Percentiles rank a stretch among this genome's conserved stretches.
These are phyloP conservation scores for Phialocephala subalpina DNA, from an alignment of 2,329 filamentous ascomycete genomes.

Conservation along the genomic window DNA sequence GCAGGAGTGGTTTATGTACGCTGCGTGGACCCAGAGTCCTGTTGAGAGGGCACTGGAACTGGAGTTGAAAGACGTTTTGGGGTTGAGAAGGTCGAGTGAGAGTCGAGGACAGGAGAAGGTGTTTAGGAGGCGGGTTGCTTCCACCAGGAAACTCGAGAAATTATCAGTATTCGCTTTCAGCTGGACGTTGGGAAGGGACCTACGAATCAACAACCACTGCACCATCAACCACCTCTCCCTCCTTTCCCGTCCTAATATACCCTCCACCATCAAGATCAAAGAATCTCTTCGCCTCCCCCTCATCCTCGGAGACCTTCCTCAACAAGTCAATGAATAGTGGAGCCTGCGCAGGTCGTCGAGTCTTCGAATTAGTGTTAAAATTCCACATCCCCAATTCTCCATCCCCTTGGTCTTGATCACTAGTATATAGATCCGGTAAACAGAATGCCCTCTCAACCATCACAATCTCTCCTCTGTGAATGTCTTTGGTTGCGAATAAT, in stretches of 20 bases:
- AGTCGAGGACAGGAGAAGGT: constrained; percentile 27
- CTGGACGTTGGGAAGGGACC: not conserved
- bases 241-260: constrained; percentile 26
- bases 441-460: constrained; percentile 32
- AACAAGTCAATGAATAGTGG: constrained; percentile 26
- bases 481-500: constrained; percentile 21
- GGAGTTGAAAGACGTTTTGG: not conserved
- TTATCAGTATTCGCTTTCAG: not conserved
- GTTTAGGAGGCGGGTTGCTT: constrained; percentile 32
- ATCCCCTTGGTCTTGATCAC: constrained; percentile 9
- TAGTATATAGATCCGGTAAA: constrained; percentile 25
- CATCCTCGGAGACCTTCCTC: constrained; percentile 24
- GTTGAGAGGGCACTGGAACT: constrained; percentile 20
- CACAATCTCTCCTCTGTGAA: constrained; percentile 26
- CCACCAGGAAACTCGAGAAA: constrained; percentile 24
- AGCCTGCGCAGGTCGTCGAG: constrained; percentile 24
- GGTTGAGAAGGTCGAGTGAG: constrained; percentile 26
- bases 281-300: constrained; percentile 13
- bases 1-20: constrained; percentile 32
- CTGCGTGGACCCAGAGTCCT: constrained; percentile 26
- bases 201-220: constrained; percentile 31
- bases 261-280: constrained; percentile 27
- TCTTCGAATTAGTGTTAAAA: constrained; percentile 27
- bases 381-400: constrained; percentile 25
- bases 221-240: constrained; percentile 28